Conservation (phyloP, 192 early-diverging fungal species). For the Nowakowskiella sp. region DNA sequence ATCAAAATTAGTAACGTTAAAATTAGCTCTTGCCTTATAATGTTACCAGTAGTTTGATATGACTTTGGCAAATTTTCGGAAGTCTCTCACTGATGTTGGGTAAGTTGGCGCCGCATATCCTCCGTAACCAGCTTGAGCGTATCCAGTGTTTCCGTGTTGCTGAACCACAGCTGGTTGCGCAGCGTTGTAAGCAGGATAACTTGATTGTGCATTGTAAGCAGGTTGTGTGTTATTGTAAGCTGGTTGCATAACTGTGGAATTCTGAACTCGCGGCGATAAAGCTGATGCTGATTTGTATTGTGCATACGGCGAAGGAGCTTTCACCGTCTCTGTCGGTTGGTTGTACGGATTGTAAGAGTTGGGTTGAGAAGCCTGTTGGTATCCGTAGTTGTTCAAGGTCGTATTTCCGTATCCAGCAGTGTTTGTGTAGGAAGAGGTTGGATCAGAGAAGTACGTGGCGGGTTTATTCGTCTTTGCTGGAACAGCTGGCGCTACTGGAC, state of each 20-base stretch:
- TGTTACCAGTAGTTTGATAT: neutral
- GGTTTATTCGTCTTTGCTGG: neutral
- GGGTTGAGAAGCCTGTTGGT: too few relatives aligned
- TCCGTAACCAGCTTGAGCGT: neutral
- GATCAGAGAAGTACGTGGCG: neutral
- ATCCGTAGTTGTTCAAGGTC: neutral
- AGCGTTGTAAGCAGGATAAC: too few relatives aligned
- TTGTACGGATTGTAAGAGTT: too few relatives aligned
- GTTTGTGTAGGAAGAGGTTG: neutral
- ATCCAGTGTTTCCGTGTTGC: neutral
- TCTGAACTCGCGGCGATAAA: too few relatives aligned
- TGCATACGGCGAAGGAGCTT: too few relatives aligned
- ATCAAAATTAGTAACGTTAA: neutral
- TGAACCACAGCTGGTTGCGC: neutral
- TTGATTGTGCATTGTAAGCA: too few relatives aligned
- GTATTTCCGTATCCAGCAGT: neutral
- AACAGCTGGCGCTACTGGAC: neutral
- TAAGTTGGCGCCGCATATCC: neutral
- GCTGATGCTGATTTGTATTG: too few relatives aligned
- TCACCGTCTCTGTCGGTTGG: too few relatives aligned
- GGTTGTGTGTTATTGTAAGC: too few relatives aligned
- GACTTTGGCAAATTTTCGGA: neutral
- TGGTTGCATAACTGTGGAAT: too few relatives aligned
- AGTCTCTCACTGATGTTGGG: neutral
- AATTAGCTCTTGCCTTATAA: neutral